phyloP scores from a whole-genome alignment of 768 basidiomycete genomes.

The Trametes meyenii region DNA sequence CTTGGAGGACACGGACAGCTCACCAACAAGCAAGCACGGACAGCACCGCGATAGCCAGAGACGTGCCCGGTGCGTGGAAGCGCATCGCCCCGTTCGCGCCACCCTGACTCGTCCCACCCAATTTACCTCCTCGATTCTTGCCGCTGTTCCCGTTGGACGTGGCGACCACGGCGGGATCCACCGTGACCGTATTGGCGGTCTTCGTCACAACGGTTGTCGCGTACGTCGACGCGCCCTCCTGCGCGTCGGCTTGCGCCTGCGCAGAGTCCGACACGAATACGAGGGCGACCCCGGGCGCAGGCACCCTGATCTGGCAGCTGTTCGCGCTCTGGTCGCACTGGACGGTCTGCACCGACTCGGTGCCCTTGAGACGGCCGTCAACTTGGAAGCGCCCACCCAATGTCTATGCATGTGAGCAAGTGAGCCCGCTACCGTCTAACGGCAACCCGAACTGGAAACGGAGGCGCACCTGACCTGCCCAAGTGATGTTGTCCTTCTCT shows the following conservation, averaged over 20 bases:
- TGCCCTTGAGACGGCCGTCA: constrained; percentile 44
- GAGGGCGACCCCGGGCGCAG: constrained; percentile 74
- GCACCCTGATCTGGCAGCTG: constrained; percentile 61
- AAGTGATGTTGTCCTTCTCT: constrained; percentile 50
- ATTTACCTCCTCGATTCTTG: constrained; percentile 34
- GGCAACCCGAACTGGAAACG: neutral
- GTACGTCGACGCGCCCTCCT: constrained; percentile 49
- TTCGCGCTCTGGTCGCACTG: constrained; percentile 45
- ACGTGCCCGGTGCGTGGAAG: neutral
- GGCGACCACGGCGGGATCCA: constrained; percentile 56
- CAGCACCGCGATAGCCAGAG: neutral
- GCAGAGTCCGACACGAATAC: constrained; percentile 64
- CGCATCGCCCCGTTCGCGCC: constrained; percentile 10
- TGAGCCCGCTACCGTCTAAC: neutral
- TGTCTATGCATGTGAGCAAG: constrained; percentile 24
- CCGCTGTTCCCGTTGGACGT: constrained; percentile 65
- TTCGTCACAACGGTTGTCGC: constrained; percentile 53
- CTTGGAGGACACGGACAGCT: neutral
- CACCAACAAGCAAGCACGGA: neutral
- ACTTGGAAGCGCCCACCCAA: constrained; percentile 39
- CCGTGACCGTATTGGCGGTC: constrained; percentile 53
- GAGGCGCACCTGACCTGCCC: constrained; percentile 48
- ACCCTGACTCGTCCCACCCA: constrained; percentile 31
- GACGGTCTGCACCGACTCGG: constrained; percentile 38
- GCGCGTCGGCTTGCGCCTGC: constrained; percentile 37